Conservation (phyloP, 176 grass and related monocot genomes). For the Carex cristatella region DNA sequence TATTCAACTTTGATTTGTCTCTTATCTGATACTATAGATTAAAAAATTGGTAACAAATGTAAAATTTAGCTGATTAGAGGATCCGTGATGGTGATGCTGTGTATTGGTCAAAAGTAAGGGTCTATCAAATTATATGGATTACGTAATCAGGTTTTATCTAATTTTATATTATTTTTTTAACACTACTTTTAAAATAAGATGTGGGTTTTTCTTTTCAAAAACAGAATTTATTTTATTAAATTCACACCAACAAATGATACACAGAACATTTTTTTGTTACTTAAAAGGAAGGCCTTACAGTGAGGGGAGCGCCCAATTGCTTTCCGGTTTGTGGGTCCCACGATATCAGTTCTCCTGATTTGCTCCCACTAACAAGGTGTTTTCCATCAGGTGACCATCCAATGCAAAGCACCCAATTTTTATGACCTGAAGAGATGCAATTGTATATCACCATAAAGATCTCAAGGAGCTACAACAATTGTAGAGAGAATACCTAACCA, state of each 20-base stretch:
- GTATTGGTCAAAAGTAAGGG: neutral
- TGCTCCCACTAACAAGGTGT: constrained; percentile 93
- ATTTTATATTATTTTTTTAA: neutral
- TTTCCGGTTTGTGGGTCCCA: constrained; percentile 94
- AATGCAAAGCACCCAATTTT: constrained; percentile 96
- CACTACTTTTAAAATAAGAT: neutral
- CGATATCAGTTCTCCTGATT: constrained; percentile 75
- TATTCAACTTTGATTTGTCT: neutral
- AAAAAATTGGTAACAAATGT: neutral
- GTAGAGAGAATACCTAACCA: neutral
- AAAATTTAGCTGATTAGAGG: neutral
- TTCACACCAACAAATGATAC: neutral
- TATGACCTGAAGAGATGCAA: constrained; percentile 70
- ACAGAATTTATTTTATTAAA: neutral
- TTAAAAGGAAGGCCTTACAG: constrained; percentile 31
- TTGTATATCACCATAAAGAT: constrained; percentile 1
- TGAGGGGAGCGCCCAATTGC: constrained; percentile 60
- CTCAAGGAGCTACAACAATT: neutral
- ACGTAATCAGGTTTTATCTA: neutral
- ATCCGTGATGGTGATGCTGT: neutral
- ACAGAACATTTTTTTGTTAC: neutral
- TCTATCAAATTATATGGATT: neutral
- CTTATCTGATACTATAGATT: neutral
- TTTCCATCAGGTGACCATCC: constrained; percentile 94
- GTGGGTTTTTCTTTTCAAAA: neutral